Evolutionary conservation across 1,284 basidiomycete species (phyloP).

Genomic region (Garcileccinum viscosum): DNA sequence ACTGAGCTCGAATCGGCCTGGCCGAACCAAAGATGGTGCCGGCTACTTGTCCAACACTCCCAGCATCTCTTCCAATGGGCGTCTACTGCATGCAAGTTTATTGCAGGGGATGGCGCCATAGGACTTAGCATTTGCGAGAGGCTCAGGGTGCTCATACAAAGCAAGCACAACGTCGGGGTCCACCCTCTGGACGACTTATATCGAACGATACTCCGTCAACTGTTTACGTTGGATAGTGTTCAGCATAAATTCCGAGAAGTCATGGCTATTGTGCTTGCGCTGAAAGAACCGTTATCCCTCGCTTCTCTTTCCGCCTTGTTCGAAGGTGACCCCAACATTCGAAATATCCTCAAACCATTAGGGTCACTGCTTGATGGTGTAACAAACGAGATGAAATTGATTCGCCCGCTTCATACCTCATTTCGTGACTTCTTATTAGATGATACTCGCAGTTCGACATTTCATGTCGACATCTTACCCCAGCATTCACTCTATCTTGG

Average conservation of each 20-base stretch:
- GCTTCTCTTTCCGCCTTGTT: conserved; percentile 19
- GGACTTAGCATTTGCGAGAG: conserved; percentile 19
- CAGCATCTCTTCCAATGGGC: conserved; percentile 32
- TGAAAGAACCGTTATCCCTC: conserved; percentile 27
- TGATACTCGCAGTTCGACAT: conserved; percentile 21
- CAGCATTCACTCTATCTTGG: conserved; percentile 21
- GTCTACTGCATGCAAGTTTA: conserved; percentile 32
- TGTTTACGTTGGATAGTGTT: conserved; percentile 16
- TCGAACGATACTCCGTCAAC: conserved; percentile 24
- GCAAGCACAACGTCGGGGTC: neutral
- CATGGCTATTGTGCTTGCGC: conserved; percentile 23
- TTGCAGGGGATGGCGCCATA: conserved; percentile 20
- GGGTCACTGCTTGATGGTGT: conserved; percentile 25
- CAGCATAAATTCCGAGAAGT: conserved; percentile 26
- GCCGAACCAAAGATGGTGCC: conserved; percentile 27
- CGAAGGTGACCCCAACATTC: conserved; percentile 9
- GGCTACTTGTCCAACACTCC: conserved; percentile 22
- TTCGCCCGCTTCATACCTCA: conserved; percentile 28
- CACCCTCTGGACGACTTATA: conserved; percentile 27
- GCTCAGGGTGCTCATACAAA: conserved; percentile 16
- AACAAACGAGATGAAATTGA: conserved; percentile 22
- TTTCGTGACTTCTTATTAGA: conserved; percentile 26
- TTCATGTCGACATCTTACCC: conserved; percentile 22
- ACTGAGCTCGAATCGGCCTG: conserved; percentile 21
- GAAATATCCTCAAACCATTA: conserved; percentile 28